These are phyloP conservation scores for Amauroascus verrucosus DNA, from an alignment of 2,329 filamentous ascomycete species.

Conservation along the genomic window DNA sequence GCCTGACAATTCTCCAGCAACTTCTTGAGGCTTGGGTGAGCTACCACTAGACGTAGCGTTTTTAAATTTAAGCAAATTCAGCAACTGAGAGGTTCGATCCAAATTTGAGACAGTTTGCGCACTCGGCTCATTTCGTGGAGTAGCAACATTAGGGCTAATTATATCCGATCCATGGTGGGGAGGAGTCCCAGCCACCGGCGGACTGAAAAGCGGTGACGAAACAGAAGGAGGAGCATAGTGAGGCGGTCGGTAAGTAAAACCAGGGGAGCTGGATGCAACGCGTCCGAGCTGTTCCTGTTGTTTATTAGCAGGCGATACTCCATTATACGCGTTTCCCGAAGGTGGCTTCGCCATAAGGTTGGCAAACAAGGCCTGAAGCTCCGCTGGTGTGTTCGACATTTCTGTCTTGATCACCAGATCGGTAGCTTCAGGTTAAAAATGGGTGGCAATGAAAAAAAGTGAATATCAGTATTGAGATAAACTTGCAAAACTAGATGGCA, in stretches of 20 bases:
- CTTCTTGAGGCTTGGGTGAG: slow-evolving; percentile 16
- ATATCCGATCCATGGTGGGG: slow-evolving; percentile 49
- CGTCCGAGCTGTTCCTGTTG: slow-evolving; percentile 26
- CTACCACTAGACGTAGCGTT: slow-evolving; percentile 29
- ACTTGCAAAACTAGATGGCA: no score
- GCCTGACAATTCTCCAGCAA: slow-evolving; percentile 1
- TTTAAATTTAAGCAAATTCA: slow-evolving; percentile 57
- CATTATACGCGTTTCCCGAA: slow-evolving; percentile 26
- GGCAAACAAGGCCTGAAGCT: slow-evolving; percentile 40
- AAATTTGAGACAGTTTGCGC: slow-evolving; percentile 31
- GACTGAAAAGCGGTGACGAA: slow-evolving; percentile 49
- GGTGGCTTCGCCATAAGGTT: slow-evolving; percentile 36
- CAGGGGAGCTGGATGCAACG: slow-evolving; percentile 25
- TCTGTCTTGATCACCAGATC: slow-evolving; percentile 31
- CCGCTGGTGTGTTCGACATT: slow-evolving; percentile 38
- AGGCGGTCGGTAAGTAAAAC: slow-evolving; percentile 27
- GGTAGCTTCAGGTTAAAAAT: slow-evolving; percentile 20
- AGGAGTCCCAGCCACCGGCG: slow-evolving; percentile 43
- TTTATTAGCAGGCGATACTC: slow-evolving; percentile 20
- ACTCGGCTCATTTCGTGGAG: slow-evolving; percentile 36
- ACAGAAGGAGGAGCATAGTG: slow-evolving; percentile 48
- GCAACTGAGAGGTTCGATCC: slow-evolving; percentile 47
- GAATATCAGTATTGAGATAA: slow-evolving; percentile 5
- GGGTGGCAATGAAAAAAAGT: slow-evolving; percentile 23
- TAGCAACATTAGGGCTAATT: slow-evolving; percentile 46